phyloP scores from a whole-genome alignment of 768 basidiomycete genomes.

The Hericium coralloides region DNA sequence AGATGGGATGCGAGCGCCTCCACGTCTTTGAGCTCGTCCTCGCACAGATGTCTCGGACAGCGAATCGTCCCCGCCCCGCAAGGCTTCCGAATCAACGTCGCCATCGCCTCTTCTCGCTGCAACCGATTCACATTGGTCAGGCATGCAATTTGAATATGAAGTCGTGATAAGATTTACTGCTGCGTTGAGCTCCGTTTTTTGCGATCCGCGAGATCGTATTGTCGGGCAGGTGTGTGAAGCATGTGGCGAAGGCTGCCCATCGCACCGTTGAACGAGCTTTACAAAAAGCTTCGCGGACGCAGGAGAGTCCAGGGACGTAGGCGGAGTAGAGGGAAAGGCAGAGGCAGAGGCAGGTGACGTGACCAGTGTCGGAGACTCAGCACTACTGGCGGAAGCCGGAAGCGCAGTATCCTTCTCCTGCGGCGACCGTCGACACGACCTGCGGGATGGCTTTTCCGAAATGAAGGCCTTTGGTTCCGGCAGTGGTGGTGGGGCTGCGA shows the following conservation, averaged over 20 bases:
- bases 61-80: constrained; percentile 5
- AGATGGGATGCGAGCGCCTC: constrained; percentile 12
- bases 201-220: constrained; percentile 1
- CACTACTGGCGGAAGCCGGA: background rate
- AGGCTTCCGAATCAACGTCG: constrained; percentile 3
- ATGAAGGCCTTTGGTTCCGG: too few relatives aligned
- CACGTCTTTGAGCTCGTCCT: constrained; percentile 7
- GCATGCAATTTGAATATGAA: too few relatives aligned
- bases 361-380: background rate
- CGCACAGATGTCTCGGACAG: constrained; percentile 8
- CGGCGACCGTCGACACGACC: background rate
- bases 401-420: constrained; percentile 11
- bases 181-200: constrained; percentile 11
- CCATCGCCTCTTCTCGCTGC: constrained; percentile 12
- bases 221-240: too few relatives aligned
- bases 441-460: background rate
- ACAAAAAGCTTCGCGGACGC: too few relatives aligned
- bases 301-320: background rate
- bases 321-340: background rate
- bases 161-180: constrained; percentile 1
- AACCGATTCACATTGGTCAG: too few relatives aligned
- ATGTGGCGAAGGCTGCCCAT: background rate
- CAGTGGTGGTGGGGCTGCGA: background rate
- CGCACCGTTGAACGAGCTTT: too few relatives aligned
- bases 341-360: background rate